These are phyloP conservation scores for Beta vulgaris DNA, from an alignment of 148 eudicot genomes.

Conservation along the genomic window DNA sequence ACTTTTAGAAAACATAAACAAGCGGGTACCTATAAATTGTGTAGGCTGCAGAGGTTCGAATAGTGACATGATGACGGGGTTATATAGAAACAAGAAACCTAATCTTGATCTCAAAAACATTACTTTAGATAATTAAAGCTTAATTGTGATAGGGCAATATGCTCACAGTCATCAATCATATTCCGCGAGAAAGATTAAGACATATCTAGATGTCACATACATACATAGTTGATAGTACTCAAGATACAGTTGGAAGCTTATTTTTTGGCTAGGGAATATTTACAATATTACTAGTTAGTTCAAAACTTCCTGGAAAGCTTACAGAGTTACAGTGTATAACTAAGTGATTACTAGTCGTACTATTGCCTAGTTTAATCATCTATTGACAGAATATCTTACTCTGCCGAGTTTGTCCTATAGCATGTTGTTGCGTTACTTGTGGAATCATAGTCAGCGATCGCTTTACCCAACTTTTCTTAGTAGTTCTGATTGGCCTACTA, in stretches of 20 bases:
- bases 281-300: background rate
- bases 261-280: background rate
- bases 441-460: constrained; percentile 21
- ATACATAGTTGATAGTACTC: too few species aligned
- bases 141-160: too few species aligned
- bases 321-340: background rate
- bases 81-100: too few species aligned
- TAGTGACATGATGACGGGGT: too few species aligned
- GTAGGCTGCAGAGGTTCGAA: too few species aligned
- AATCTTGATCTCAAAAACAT: too few species aligned
- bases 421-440: background rate
- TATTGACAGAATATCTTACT: background rate
- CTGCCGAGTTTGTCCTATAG: constrained; percentile 17
- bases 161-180: background rate
- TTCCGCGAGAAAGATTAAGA: background rate
- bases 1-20: too few species aligned
- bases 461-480: background rate
- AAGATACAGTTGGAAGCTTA: background rate
- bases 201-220: background rate
- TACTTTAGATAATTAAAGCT: too few species aligned
- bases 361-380: background rate
- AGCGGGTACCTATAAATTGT: too few species aligned
- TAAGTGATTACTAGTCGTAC: background rate
- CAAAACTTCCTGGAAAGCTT: background rate
- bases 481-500: background rate